Base-by-base conservation (phyloP, 2,329 filamentous ascomycete species). In the Trichophyton benhamiae region DNA sequence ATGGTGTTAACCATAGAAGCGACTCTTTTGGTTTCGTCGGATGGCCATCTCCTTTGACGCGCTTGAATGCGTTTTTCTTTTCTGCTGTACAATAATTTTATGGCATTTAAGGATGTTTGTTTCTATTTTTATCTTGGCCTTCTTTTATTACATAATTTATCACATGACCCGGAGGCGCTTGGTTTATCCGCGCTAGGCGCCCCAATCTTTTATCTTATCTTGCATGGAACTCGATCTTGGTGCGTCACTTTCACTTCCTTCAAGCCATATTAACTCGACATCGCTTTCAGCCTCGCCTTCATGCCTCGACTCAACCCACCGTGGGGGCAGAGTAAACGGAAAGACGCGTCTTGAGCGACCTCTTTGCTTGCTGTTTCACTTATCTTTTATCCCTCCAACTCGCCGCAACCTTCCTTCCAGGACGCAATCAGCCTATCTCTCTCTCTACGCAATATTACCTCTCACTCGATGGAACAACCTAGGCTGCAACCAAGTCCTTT, bases 1-100 rank as follows among this genome's bases (percentile, higher is more conserved):
- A 61, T 55, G 52, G 30, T 55, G 52, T 36, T 55, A n/a, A 33
- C 52, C 52, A 55, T 55, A 55, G 52, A 55, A 55, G 52, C 52
- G 52, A 55, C 11, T 55, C 25, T 55, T 15, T 52, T 52, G 46
- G 46, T 52, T 52, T 30, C 46, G 13, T 52, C 9, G 46, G 46
- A 27, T 8, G 46, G 46, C 46, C 46, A 52, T 52, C 22, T 52
- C 22, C 46, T 27, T 25, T 52, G 15, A n/a, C 1, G 6, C n/a
- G 41, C 41, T 52, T 52, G 46, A 52, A 52, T 52, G 46, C 46
- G 8, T 55, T 20, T 22, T 33, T 2, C 4, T 17, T 17, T n/a
- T 15, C 7, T 13, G 7, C 27, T 55, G 52, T 55, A 55, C 52
- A 55, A 33, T 55, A 55, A 36, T 55, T n/a, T 27, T 27, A 27